Base-by-base conservation (phyloP, 495 filamentous ascomycete genomes). In the Trichoderma reesei region DNA sequence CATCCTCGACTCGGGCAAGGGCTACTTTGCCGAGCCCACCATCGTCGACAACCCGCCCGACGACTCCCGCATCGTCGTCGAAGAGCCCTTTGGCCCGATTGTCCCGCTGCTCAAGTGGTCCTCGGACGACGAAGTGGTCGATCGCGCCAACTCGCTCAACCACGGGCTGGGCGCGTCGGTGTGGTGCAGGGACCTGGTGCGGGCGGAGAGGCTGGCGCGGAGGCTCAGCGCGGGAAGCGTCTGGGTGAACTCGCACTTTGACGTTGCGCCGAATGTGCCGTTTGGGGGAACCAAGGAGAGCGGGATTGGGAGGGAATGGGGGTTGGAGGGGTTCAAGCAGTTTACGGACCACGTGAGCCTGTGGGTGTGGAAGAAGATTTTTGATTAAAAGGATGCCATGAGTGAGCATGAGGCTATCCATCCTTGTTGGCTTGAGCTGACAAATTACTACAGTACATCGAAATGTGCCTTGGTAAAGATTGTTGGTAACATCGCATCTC, bases 221-320 rank as follows among this genome's bases (percentile, higher is more conserved):
- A 73, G 74, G 41, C 72, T 88, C 31, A 75, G 82, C 66, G 79
- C 81, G 0, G 85, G 85, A 3, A 78, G 70, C 26, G 83, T 87
- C 26, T 87, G 80, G 80, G 81, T 87, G 46, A 86, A 87, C 70
- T 72, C 71, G 67, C 75, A 41, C 76, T 77, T 8, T 72, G 78
- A 65, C 80, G 77, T 59, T 81, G 82, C 64, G 81, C 78, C 1
- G 81, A 80, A 65, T 31, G 34, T 65, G 18, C 63, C 63, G 60
- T 89, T 89, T 68, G 80, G 75, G 16, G 87, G 87, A 16, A 80
- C 84, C 70, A 88, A 89, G 78, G 78, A 86, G 65, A 83, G 79
- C 65, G 87, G 88, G 1, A 82, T 87, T 64, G 87, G 87, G 18
- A 54, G 39, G 20, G 64, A 61, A 48, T 65, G 56, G 56, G 64